Conservation (phyloP, 192 early-diverging fungal species). For the Spizellomyces sp. region DNA sequence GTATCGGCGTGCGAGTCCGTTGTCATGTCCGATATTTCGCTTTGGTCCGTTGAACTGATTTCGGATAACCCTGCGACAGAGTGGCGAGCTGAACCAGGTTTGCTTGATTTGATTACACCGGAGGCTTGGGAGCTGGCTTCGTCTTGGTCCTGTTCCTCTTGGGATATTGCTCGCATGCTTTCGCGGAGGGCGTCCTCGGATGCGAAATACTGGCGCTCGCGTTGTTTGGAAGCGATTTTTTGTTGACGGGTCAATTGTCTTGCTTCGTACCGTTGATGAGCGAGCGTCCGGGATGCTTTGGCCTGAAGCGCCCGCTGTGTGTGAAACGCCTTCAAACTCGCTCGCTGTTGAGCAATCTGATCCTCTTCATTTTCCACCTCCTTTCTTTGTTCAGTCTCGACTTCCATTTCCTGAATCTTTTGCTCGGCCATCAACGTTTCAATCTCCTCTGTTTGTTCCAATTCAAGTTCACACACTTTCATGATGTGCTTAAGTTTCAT, state of each 20-base stretch:
- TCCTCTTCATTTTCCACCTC: slow-evolving; percentile 31
- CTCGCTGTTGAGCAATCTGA: slow-evolving; percentile 22
- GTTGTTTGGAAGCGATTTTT: slow-evolving; percentile 35
- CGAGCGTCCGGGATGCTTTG: slow-evolving; percentile 18
- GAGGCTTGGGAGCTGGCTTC: not conserved
- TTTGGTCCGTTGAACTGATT: slow-evolving; percentile 4
- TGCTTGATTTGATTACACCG: not conserved
- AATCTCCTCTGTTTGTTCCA: slow-evolving; percentile 24
- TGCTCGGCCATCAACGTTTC: slow-evolving; percentile 33
- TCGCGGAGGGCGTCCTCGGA: slow-evolving; percentile 24
- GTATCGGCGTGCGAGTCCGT: slow-evolving; percentile 20
- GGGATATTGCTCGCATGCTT: slow-evolving; percentile 1
- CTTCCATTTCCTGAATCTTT: slow-evolving; percentile 37
- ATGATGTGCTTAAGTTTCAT: slow-evolving; percentile 37
- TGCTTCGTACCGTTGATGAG: slow-evolving; percentile 31
- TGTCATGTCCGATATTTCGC: slow-evolving; percentile 33
- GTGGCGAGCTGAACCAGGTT: not conserved
- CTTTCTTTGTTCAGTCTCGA: slow-evolving; percentile 22
- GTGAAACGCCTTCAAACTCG: slow-evolving; percentile 28
- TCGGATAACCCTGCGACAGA: slow-evolving; percentile 9
- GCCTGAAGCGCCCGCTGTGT: slow-evolving; percentile 27
- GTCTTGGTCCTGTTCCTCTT: slow-evolving; percentile 21
- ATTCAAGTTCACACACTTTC: slow-evolving; percentile 27
- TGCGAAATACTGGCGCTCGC: slow-evolving; percentile 33
- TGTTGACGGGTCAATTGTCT: slow-evolving; percentile 31